phyloP scores from a whole-genome alignment of 192 early-diverging fungal genomes.

The Coemansia sp. region DNA sequence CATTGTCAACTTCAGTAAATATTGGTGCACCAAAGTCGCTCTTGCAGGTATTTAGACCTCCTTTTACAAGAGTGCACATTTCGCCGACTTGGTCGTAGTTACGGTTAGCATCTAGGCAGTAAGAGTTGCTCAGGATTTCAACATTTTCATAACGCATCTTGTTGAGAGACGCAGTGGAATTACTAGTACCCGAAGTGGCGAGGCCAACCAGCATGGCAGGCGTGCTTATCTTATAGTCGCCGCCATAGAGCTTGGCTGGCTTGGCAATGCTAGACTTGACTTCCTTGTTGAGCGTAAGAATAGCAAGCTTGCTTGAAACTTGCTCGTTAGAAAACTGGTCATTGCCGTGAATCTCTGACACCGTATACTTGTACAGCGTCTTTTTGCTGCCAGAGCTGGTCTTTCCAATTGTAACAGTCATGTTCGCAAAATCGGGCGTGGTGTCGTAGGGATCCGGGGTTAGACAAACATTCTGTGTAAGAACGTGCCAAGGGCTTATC shows the following conservation, averaged over 20 bases:
- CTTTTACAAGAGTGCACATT: constrained; percentile 10
- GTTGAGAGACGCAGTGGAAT: constrained; percentile 4
- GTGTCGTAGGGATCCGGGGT: neutral
- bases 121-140: neutral
- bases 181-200: neutral
- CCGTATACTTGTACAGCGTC: constrained; percentile 2
- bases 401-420: constrained; percentile 11
- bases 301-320: constrained; percentile 11
- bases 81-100: constrained; percentile 13
- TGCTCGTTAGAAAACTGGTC: neutral
- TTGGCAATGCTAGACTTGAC: constrained; percentile 8
- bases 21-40: constrained; percentile 20
- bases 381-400: constrained; percentile 7
- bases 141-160: constrained; percentile 8
- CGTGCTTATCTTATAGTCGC: constrained; percentile 8
- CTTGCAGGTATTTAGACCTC: constrained; percentile 13
- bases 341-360: neutral
- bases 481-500: constrained; percentile 18
- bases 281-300: constrained; percentile 15
- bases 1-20: constrained; percentile 7
- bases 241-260: constrained; percentile 22
- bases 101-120: constrained; percentile 3
- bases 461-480: constrained; percentile 3
- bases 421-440: neutral
- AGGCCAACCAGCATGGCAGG: constrained; percentile 18